Evolutionary conservation across 1,284 basidiomycete genomes (phyloP), one percentile per base, ranked within the genome.

Genomic region (Ustilago xerochloae): DNA sequence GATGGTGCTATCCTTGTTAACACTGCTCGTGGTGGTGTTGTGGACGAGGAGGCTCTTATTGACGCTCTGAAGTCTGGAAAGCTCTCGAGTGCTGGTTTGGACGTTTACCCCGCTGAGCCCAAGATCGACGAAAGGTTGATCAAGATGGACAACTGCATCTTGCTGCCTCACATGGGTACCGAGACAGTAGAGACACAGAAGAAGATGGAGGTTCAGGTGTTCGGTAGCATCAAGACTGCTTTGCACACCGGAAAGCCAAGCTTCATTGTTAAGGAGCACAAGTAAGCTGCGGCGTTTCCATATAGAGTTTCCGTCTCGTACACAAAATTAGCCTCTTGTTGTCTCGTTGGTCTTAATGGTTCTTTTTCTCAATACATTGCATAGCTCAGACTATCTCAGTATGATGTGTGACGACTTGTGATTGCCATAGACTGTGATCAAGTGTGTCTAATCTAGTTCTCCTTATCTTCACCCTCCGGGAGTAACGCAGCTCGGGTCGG

Each of bases 81-180:
- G 43, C 70, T 71, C 50, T 52, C 59, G 80, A 94, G 91, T 22
- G 77, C 92, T n/a, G 94, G 94, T n/a, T 87, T 97, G 30, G 94
- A 97, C 78, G 93, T 96, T 35, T 97, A 89, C 87, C 71, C 71
- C 15, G 71, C 61, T 12, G 72, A 75, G 30, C 72, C 72, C 16
- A 63, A 69, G 35, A 70, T 70, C 52, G 72, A 75, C 58, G 45
- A 63, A 16, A 38, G 72, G 6, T 53, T 75, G 6, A 46, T 75
- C 38, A 56, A 60, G 51, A 75, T 75, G 72, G 66, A 66, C 57
- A 48, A 75, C 41, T 63, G 57, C 63, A 53, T 66, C 36, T 47
- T 75, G 12, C 35, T 75, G 18, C 72, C 72, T 4, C 72, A 75
- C 53, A 75, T 75, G 72, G 72, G 72, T 15, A 75, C 72, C 49